These are phyloP conservation scores for Tulasnella sp. DNA, from an alignment of 768 basidiomycete genomes.

Conservation along the genomic window DNA sequence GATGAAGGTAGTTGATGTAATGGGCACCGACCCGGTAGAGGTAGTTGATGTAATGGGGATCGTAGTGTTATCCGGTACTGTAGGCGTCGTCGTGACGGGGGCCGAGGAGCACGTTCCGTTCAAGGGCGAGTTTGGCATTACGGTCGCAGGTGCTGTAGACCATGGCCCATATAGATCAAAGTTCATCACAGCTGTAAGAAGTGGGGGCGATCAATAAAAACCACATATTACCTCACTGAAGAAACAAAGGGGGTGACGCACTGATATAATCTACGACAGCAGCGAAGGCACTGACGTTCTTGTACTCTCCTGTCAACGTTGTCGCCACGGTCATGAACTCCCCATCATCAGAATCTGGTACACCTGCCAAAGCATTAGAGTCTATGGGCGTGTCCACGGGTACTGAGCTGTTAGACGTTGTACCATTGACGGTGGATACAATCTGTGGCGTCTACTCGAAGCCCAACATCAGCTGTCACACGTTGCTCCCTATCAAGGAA, in stretches of 20 bases:
- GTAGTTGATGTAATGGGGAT: too few species aligned
- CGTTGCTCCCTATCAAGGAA: background rate
- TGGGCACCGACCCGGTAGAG: too few species aligned
- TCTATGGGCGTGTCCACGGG: background rate
- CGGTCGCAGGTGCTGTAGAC: background rate
- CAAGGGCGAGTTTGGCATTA: constrained; percentile 9
- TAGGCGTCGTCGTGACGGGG: background rate
- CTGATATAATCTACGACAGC: constrained; percentile 11
- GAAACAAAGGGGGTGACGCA: background rate
- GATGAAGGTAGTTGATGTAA: too few species aligned
- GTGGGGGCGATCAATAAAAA: background rate
- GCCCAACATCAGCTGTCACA: too few species aligned
- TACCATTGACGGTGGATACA: background rate
- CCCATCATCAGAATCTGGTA: background rate
- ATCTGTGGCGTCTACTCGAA: background rate
- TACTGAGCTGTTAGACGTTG: background rate
- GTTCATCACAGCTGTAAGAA: constrained; percentile 9
- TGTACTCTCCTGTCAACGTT: constrained; percentile 10
- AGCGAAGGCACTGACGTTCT: constrained; percentile 12
- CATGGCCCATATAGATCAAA: constrained; percentile 10
- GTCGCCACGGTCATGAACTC: background rate
- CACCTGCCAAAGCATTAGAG: background rate
- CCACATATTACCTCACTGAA: background rate
- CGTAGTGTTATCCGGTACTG: too few species aligned
- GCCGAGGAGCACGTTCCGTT: constrained; percentile 1